Percentiles rank a stretch among this genome's conserved stretches.
These are phyloP conservation scores for Tulasnella sp. DNA, from an alignment of 768 basidiomycete genomes.

Conservation along the genomic window DNA sequence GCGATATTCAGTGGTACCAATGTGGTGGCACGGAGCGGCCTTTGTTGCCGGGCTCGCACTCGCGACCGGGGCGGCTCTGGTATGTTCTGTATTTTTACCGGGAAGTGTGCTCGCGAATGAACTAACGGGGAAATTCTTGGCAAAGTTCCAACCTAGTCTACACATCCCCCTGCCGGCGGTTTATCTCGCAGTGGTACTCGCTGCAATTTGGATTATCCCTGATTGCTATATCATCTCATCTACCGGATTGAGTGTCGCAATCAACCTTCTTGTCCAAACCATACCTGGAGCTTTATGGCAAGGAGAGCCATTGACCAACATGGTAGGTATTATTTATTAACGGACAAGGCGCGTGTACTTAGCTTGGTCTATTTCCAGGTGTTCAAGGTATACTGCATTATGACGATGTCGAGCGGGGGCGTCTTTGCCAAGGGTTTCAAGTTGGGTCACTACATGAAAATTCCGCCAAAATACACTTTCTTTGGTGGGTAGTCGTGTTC, in stretches of 20 bases:
- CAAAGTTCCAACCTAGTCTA: constrained; percentile 49
- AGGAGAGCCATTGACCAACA: constrained; percentile 43
- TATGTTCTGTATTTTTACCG: constrained; percentile 28
- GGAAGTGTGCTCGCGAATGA: background rate
- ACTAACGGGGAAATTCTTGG: background rate
- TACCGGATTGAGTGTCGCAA: constrained; percentile 40
- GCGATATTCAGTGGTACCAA: constrained; percentile 41
- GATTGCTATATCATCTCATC: constrained; percentile 45
- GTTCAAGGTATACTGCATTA: constrained; percentile 40
- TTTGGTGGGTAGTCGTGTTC: constrained; percentile 16
- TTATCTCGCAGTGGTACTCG: constrained; percentile 38
- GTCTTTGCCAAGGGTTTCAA: constrained; percentile 39
- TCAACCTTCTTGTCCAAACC: constrained; percentile 44
- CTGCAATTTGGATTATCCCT: constrained; percentile 43
- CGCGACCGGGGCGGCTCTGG: constrained; percentile 39
- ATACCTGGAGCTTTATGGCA: constrained; percentile 44
- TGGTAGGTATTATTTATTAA: constrained; percentile 34
- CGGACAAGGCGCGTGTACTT: background rate
- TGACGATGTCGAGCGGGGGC: constrained; percentile 34
- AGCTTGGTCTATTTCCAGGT: constrained; percentile 21
- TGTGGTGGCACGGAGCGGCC: constrained; percentile 43
- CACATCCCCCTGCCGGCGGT: constrained; percentile 48
- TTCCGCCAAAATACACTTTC: constrained; percentile 45
- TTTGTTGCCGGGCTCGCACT: constrained; percentile 39
- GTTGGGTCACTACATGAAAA: constrained; percentile 49